Base-by-base conservation (phyloP, 257 asterid genomes). In the Plectranthus barbatus region DNA sequence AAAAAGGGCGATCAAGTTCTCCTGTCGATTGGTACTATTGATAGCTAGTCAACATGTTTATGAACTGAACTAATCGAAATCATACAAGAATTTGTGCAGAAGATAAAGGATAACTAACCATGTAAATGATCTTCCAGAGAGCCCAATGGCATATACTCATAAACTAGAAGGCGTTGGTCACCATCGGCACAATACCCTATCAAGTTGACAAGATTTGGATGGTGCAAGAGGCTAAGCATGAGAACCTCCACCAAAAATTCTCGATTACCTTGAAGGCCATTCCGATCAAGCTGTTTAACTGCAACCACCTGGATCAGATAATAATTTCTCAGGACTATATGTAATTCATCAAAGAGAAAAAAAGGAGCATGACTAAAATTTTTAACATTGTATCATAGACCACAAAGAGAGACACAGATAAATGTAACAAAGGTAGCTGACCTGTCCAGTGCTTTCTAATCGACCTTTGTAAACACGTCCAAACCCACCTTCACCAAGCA, bases 111-210 rank as follows among this genome's bases (percentile, higher is more conserved):
- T 50, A 59, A 76, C 92, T 80, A 70, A 93, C 99, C 99, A 57
- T 90, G 96, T 70, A 93, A 80, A 78, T 87, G 99, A 75, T 87
- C 97, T 69, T 93, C 99, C 31, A 93, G 74, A 53, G 99, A 90
- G 72, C 99, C 99, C 83, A 93, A 67, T 7, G 96, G 92, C 99
- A 93, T 90, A 70, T 77, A 93, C 65, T 93, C 97, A 48, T 93
- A 93, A 65, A 93, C 99, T 34, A 93, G 92, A 77, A 93, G 92
- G 18, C 99, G 91, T 53, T 93, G 96, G 67, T 87, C 95, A 8
- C 97, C 96, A 67, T 90, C 95, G 46, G 99, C 97, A 76, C 97
- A 93, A 72, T 93, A 90, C 33, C 99, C 99, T n/a, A 87, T 85
- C 82, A 93, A 81, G 80, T 87, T 90, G 50, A 93, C 94, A 1